Percentiles rank a stretch among this genome's conserved stretches.
Evolutionary conservation across 2,329 filamentous ascomycete species (phyloP).

Genomic region (Monosporascus cannonballus): DNA sequence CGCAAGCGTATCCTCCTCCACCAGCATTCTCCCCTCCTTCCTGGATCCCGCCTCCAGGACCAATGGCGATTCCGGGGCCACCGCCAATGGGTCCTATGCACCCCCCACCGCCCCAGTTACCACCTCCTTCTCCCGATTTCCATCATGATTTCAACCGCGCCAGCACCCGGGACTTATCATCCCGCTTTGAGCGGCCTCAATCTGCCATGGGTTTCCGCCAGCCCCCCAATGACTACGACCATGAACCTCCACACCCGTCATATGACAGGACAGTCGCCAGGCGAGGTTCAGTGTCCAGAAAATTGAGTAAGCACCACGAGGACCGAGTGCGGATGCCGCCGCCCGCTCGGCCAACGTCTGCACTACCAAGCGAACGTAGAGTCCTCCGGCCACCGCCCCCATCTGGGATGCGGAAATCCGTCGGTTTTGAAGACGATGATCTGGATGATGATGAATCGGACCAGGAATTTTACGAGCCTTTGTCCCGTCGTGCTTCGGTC

Average conservation of each 20-base stretch:
- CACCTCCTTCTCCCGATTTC: slow-evolving; percentile 4
- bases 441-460: slow-evolving; percentile 11
- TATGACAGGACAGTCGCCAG: slow-evolving; percentile 30
- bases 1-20: slow-evolving; percentile 20
- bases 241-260: slow-evolving; percentile 17
- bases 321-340: slow-evolving; percentile 45
- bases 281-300: slow-evolving; percentile 36
- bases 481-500: slow-evolving; percentile 18
- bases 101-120: background rate
- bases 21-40: slow-evolving; percentile 17
- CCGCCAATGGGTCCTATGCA: slow-evolving; percentile 8
- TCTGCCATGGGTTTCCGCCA: slow-evolving; percentile 36
- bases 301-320: slow-evolving; percentile 32
- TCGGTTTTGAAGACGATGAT: slow-evolving; percentile 22
- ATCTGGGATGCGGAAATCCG: slow-evolving; percentile 20
- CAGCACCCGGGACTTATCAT: slow-evolving; percentile 15
- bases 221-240: slow-evolving; percentile 34
- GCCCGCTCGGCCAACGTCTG: slow-evolving; percentile 33
- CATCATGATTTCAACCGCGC: slow-evolving; percentile 4
- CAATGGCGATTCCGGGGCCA: slow-evolving; percentile 12
- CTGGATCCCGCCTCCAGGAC: slow-evolving; percentile 13
- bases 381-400: slow-evolving; percentile 24
- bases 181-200: slow-evolving; percentile 28
- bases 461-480: slow-evolving; percentile 9
- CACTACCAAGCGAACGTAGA: slow-evolving; percentile 24